Evolutionary conservation across 2,329 filamentous ascomycete genomes (phyloP), one percentile per base, ranked within the genome.

Genomic region (Hansfordia pulvinata): DNA sequence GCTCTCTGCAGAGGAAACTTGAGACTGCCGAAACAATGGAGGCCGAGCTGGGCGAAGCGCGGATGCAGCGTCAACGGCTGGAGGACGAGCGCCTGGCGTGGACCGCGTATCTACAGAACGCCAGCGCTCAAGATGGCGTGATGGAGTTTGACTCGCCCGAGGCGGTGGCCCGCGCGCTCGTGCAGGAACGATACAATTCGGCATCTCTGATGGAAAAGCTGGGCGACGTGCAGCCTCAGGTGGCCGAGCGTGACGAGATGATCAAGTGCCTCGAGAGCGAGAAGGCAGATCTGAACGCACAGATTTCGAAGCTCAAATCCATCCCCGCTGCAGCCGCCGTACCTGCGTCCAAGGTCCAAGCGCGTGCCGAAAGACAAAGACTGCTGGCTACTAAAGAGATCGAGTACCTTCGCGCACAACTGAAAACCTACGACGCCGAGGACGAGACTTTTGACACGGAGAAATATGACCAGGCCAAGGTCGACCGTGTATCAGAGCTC

Each of bases 351-450:
- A 79, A 85, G 52, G 66, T 69, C 2, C 76, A 74, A 22, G 59
- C 79, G 28, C 71, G 90, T 17, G 58, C 94, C 0, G 88, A 98
- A 41, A 69, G 90, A 31, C 88, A 96, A 47, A 80, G 83, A 31
- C 71, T 68, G 1, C 65, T 98, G 6, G 84, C 86, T 0, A 65
- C 84, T 14, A 94, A 94, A 46, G 92, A 98, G 48, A 83, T 90
- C 1, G 86, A 94, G 39, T 93, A 93, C 47, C 66, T 98, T 6
- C 80, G 90, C 13, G 88, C 84, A 1, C 90, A 98, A 50, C 65
- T 96, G 29, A 86, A 86, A 53, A 78, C 81, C 0, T 79, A 92
- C 33, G 83, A 96, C 42, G 69, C 73, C 1, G 90, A 98, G 50
- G 86, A 96, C 42, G 71, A 74, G 28, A 86, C 86, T 1, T 80